Percentiles rank a stretch among this genome's conserved stretches.
Conservation (phyloP, 2,329 filamentous ascomycete genomes). For the Alternaria consortialis region DNA sequence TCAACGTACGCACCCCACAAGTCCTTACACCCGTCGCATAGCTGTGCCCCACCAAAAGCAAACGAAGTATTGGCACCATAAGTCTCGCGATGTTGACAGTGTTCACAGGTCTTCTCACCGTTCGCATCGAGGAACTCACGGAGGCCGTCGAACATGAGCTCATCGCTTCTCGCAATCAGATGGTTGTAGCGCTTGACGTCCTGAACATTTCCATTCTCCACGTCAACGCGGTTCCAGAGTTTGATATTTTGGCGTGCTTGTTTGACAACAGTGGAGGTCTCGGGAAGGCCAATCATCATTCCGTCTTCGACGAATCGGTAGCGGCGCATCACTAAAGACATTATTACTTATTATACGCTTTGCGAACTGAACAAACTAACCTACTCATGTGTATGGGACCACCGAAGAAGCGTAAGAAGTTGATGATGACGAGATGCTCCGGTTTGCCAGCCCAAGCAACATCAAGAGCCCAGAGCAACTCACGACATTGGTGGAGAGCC, state of each 20-base stretch:
- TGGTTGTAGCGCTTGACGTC: no score
- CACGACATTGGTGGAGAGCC: slow-evolving; percentile 32
- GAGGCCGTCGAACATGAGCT: no score
- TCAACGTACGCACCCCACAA: not conserved
- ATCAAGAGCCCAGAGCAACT: slow-evolving; percentile 49
- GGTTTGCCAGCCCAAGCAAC: slow-evolving; percentile 5
- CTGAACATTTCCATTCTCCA: not conserved
- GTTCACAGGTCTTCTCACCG: not conserved
- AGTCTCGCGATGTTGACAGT: not conserved
- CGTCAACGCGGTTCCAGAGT: slow-evolving; percentile 5
- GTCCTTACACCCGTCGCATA: not conserved
- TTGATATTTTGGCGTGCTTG: not conserved
- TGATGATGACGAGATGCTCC: slow-evolving; percentile 2
- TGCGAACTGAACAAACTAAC: no score
- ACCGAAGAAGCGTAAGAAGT: slow-evolving; percentile 11
- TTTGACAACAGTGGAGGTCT: not conserved
- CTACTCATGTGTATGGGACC: slow-evolving; percentile 13
- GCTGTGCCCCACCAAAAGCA: not conserved
- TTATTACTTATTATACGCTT: no score
- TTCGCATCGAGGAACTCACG: no score
- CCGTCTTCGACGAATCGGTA: slow-evolving; percentile 17
- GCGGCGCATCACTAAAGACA: slow-evolving; percentile 9
- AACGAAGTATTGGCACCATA: not conserved
- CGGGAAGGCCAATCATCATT: slow-evolving; percentile 2
- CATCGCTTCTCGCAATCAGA: not conserved